phyloP scores from a whole-genome alignment of 2,329 filamentous ascomycete species.

The Setomelanomma holmii region DNA sequence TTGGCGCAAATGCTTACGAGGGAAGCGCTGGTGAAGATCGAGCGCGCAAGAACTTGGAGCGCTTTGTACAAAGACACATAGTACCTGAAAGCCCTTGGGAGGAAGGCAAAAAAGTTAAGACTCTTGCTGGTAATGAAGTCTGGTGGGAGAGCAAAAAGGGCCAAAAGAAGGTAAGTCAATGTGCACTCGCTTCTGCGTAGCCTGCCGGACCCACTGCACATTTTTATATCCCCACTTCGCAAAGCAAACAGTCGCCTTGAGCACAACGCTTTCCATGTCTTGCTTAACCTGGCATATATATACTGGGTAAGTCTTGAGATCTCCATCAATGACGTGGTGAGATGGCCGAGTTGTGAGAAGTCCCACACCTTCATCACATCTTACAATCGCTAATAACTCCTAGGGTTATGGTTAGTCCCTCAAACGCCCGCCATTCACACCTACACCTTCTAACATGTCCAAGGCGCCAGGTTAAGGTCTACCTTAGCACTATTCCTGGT shows the following conservation, averaged over 20 bases:
- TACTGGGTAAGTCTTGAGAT: neutral
- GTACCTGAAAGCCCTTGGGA: conserved; percentile 78
- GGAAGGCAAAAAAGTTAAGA: conserved; percentile 70
- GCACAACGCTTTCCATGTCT: neutral
- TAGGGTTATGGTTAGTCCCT: too few relatives aligned
- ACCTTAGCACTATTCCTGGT: conserved; percentile 41
- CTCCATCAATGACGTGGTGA: conserved; percentile 4
- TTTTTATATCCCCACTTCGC: conserved; percentile 2
- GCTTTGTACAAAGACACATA: conserved; percentile 87
- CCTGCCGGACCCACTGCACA: conserved; percentile 6
- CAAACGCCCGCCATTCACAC: too few relatives aligned
- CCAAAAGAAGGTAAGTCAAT: conserved; percentile 66
- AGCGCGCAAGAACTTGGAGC: conserved; percentile 75
- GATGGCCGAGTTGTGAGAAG: conserved; percentile 7
- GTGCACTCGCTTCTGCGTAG: conserved; percentile 9
- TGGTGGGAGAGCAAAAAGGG: conserved; percentile 83
- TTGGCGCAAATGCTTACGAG: conserved; percentile 76
- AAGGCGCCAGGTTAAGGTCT: conserved; percentile 43
- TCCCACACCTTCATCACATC: neutral
- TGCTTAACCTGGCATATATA: neutral
- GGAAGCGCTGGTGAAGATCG: conserved; percentile 77
- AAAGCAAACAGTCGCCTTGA: neutral
- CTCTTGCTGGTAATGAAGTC: conserved; percentile 71
- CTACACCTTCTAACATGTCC: too few relatives aligned
- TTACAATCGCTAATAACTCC: too few relatives aligned